Percentiles rank a stretch among this genome's conserved stretches.
Conservation (phyloP, 352 stramenopile genomes). For the Phytopythium boreale region DNA sequence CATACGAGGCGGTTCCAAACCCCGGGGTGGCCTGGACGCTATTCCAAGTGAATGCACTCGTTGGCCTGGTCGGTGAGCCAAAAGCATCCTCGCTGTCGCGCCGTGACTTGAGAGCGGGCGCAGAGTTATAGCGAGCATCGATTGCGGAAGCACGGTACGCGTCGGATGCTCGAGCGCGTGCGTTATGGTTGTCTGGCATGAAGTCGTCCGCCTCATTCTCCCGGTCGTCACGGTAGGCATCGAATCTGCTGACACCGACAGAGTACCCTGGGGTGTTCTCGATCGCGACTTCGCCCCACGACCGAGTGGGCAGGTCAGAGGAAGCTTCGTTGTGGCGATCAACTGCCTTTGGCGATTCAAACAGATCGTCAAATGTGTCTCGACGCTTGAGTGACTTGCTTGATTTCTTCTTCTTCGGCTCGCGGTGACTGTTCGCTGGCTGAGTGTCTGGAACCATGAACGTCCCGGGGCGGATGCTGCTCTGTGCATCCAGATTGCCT, state of each 20-base stretch:
- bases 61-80: background rate
- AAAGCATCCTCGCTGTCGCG: slow-evolving; percentile 4
- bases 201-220: slow-evolving; percentile 14
- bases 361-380: slow-evolving; percentile 76
- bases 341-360: slow-evolving; percentile 49
- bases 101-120: background rate
- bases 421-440: background rate
- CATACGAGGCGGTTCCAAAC: slow-evolving; percentile 34
- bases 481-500: slow-evolving; percentile 10
- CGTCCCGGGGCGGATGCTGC: background rate
- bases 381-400: slow-evolving; percentile 29
- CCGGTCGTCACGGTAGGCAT: slow-evolving; percentile 31
- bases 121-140: background rate
- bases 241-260: slow-evolving; percentile 54
- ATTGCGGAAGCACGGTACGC: background rate
- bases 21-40: slow-evolving; percentile 25
- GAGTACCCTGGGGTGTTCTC: slow-evolving; percentile 1
- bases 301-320: background rate
- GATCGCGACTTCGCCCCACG: slow-evolving; percentile 10
- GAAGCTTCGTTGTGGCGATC: background rate
- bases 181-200: background rate
- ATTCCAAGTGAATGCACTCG: slow-evolving; percentile 30
- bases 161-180: background rate
- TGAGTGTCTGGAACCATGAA: slow-evolving; percentile 1
- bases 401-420: slow-evolving; percentile 14